Evolutionary conservation across 2,329 filamentous ascomycete species (phyloP), one percentile per base, ranked within the genome.

Genomic region (Penicillium hordei): DNA sequence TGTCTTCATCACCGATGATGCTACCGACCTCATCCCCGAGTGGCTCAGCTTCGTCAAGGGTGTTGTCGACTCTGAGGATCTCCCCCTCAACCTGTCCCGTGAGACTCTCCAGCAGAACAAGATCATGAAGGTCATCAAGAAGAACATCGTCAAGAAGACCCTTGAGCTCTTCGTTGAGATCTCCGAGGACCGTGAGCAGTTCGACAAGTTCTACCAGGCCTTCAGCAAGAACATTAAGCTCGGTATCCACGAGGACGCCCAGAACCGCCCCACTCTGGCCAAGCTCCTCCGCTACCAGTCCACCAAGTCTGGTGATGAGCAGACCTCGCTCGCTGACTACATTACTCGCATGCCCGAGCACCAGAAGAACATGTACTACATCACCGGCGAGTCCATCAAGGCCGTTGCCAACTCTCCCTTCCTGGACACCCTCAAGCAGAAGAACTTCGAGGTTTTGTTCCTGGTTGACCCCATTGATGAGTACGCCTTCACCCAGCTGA

Each of bases 111-210:
- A 99, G 84, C 94, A 97, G 86, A 99, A 97, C 90, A 97, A 97
- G 92, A 99, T 99, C 86, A 97, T 97, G 94, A 97, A 97, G 90
- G 94, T 97, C 80, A 97, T 97, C 87, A 96, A 95, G 89, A 99
- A 99, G 92, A 99, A 99, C 89, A 96, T 99, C 68, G 93, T 99
- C 86, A 99, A 97, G 93, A 99, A 99, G 91, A 91, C 91, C 67
- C 91, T 99, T 68, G 94, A 99, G 86, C 91, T 99, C 79, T 99
- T 99, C 89, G 87, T 88, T 74, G 94, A 99, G 86, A 99, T 99
- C 66, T 89, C 94, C 59, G 94, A 99, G 86, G 94, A 99, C 83
- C 96, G 96, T 82, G 94, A 99, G 88, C 91, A 97, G 81, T 99
- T 99, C 79, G 94, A 99, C 88, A 99, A 99, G 89, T 99, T 99